Evolutionary conservation across 1,284 basidiomycete species (phyloP).

Genomic region (Heterobasidion annosum): DNA sequence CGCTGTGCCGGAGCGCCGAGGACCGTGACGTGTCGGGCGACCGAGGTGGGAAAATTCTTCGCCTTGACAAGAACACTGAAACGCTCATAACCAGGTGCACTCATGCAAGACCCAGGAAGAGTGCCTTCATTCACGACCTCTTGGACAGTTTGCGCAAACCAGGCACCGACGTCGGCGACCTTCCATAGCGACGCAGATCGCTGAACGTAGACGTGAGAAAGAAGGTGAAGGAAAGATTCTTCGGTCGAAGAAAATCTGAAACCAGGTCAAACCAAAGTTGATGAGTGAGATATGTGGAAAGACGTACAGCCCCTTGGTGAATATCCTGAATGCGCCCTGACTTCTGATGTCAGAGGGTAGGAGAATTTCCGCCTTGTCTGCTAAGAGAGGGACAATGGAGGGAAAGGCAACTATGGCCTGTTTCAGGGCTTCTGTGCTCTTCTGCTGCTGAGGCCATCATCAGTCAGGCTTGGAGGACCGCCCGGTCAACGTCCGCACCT

Average conservation of each 20-base stretch:
- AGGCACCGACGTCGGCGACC: conserved; percentile 48
- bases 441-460: conserved; percentile 17
- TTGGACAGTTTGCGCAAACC: conserved; percentile 57
- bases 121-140: conserved; percentile 26
- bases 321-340: conserved; percentile 58
- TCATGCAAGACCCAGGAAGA: conserved; percentile 23
- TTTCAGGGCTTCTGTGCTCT: conserved; percentile 56
- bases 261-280: not conserved
- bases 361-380: conserved; percentile 72
- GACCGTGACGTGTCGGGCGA: conserved; percentile 72
- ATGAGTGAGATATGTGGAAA: conserved; percentile 12
- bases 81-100: conserved; percentile 23
- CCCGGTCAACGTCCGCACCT: not conserved
- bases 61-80: conserved; percentile 37
- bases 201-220: conserved; percentile 80
- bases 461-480: conserved; percentile 19
- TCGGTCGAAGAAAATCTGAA: conserved; percentile 18
- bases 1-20: conserved; percentile 53
- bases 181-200: conserved; percentile 80
- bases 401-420: conserved; percentile 76
- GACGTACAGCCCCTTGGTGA: conserved; percentile 55
- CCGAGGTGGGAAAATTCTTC: conserved; percentile 34
- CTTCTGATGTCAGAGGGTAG: conserved; percentile 51
- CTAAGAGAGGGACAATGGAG: conserved; percentile 68
- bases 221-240: conserved; percentile 49